Conservation (phyloP, 345 rosid species). For the Eucalyptus pauciflora region DNA sequence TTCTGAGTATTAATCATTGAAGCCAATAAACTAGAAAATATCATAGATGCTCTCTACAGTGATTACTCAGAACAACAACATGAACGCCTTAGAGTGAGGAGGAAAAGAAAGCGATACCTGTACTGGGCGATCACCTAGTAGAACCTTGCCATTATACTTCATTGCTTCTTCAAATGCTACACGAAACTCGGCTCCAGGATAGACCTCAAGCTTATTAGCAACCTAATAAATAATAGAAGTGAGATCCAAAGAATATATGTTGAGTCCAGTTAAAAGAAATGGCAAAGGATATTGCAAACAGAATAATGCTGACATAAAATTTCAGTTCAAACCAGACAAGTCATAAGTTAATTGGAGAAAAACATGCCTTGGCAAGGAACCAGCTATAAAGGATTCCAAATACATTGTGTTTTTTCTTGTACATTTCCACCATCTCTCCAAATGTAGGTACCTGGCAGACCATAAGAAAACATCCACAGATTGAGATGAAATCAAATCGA, state of each 20-base stretch:
- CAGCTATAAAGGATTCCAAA: conserved; percentile 90
- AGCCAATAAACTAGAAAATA: not conserved
- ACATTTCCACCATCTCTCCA: conserved; percentile 87
- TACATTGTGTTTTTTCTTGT: conserved; percentile 78
- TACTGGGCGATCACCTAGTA: conserved; percentile 96
- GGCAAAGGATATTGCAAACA: not conserved
- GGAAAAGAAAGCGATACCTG: conserved; percentile 20
- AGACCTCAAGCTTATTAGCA: conserved; percentile 69
- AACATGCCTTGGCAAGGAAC: conserved; percentile 90
- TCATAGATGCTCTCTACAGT: not conserved
- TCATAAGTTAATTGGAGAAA: not conserved
- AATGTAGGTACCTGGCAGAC: conserved; percentile 68
- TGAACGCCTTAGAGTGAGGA: not conserved
- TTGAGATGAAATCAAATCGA: not conserved
- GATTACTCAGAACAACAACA: not conserved
- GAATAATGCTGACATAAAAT: not conserved
- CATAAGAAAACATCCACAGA: conserved; percentile 4
- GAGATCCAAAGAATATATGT: not conserved
- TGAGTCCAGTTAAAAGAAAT: not conserved
- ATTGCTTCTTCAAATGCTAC: conserved; percentile 88
- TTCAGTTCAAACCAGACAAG: not conserved
- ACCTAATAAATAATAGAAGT: conserved; percentile 24
- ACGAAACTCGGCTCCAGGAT: conserved; percentile 93
- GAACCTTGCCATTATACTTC: conserved; percentile 66
- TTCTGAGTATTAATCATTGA: not conserved